Percentiles rank a stretch among this genome's conserved stretches.
phyloP scores from a whole-genome alignment of 306 rosid genomes.

The Ormosia semicastrata region DNA sequence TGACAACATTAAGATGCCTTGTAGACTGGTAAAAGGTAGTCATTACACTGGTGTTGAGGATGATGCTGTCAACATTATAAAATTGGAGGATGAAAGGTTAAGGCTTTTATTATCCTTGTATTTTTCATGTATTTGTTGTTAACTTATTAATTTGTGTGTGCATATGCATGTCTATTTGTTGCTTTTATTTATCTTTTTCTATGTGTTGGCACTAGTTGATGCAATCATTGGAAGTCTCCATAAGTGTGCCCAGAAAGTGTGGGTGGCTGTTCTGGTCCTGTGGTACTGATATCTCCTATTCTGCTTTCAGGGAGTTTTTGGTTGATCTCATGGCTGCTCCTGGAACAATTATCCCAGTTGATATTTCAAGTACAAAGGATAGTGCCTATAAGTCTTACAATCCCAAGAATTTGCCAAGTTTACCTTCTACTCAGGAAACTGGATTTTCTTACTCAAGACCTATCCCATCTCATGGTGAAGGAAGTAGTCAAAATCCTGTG shows the following conservation, averaged over 20 bases:
- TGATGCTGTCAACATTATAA: constrained; percentile 89
- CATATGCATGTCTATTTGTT: not conserved
- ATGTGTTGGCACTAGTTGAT: constrained; percentile 8
- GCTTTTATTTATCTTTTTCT: not conserved
- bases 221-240: not conserved
- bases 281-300: constrained; percentile 38
- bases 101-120: constrained; percentile 18
- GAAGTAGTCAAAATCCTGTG: constrained; percentile 64
- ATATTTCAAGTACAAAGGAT: constrained; percentile 64
- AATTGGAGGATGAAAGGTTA: constrained; percentile 94
- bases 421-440: constrained; percentile 48
- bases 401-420: constrained; percentile 53
- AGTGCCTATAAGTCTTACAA: constrained; percentile 51
- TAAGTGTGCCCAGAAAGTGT: constrained; percentile 12
- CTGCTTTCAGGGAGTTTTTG: constrained; percentile 88
- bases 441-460: constrained; percentile 53
- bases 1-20: constrained; percentile 90
- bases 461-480: constrained; percentile 62
- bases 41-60: constrained; percentile 99
- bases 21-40: constrained; percentile 94
- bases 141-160: not conserved
- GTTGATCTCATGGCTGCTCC: constrained; percentile 99
- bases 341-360: constrained; percentile 92
- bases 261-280: constrained; percentile 7
- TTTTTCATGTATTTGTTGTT: constrained; percentile 27